Evolutionary conservation across 2,329 filamentous ascomycete species (phyloP).

Genomic region (Myriangium duriaei): DNA sequence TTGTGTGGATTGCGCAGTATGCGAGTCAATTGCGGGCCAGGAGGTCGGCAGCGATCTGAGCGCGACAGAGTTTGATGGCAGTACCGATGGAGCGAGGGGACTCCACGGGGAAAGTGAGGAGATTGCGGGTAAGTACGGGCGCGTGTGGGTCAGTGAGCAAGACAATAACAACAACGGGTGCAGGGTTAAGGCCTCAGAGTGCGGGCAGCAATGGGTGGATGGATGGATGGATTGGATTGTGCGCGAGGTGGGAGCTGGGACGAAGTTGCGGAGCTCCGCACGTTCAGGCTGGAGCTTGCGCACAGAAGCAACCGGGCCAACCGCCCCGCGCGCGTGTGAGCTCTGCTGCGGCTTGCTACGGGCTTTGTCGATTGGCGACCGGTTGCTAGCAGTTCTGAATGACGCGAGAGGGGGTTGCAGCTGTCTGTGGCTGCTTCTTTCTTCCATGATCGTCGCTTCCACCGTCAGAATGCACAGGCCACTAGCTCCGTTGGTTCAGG

Average conservation of each 20-base stretch:
- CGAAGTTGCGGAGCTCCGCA: not conserved
- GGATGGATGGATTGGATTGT: not conserved
- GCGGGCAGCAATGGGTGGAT: not conserved
- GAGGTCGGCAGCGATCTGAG: not conserved
- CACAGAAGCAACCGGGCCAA: no score
- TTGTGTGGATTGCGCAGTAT: slow-evolving; percentile 14
- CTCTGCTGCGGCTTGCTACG: not conserved
- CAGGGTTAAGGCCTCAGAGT: not conserved
- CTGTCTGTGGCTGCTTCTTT: no score
- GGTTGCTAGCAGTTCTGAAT: no score
- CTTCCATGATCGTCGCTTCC: not conserved
- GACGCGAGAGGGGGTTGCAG: no score
- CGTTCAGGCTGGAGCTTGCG: not conserved
- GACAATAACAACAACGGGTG: not conserved
- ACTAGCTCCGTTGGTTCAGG: not conserved
- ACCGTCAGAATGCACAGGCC: not conserved
- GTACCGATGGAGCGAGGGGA: not conserved
- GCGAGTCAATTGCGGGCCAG: not conserved
- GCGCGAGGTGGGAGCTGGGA: not conserved
- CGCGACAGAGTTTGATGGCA: not conserved
- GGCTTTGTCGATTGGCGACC: no score
- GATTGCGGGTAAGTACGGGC: not conserved
- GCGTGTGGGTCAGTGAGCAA: not conserved
- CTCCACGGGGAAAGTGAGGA: not conserved
- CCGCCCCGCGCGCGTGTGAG: no score